Evolutionary conservation across 208 protist genomes (phyloP), one percentile per base, ranked within the genome.

Genomic region (Herpetomonas tarakana): DNA sequence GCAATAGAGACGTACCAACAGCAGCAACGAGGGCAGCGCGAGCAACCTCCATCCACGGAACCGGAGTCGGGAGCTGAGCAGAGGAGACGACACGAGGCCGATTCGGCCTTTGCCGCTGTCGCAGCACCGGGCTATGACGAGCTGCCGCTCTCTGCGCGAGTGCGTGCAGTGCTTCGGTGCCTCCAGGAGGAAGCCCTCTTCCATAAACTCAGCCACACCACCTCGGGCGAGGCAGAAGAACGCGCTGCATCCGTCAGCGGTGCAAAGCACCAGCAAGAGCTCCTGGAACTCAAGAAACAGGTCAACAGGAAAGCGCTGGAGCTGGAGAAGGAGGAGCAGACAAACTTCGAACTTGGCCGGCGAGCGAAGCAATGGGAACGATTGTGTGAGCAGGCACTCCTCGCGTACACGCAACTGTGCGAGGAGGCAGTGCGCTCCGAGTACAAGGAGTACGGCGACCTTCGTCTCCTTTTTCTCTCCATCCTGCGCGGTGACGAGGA

Each of bases 391-490:
- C 59, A 78, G 25, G 50, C 62, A 7, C 19, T 75, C 11, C 26
- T 76, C 52, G 41, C 52, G 3, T 91, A 70, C 62, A 52, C 65
- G 4, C 70, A 86, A 1, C 67, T 30, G 11, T 62, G 54, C 27
- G 50, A 68, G 1, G 65, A 68, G 24, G 49, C 77, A n/a, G 16
- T 78, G 19, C 71, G 71, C 12, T 57, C 61, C 6, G 72, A 75
- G 25, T 88, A 88, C 50, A 64, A 65, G 21, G 78, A 91, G 53
- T 88, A 81, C 54, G 61, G 59, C 12, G 72, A 72, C 1, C 27
- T 84, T 50, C 65, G 69, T 0, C 35, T 62, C 52, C 26, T 76
- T 14, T 74, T 91, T 55, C 71, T 91, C 9, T 69, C 69, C 41
- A 66, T 63, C 19, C 6, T 88, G 16, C 58, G 73, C 16, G 78